Evolutionary conservation across 2,329 filamentous ascomycete species (phyloP).

Genomic region (Sarocladium oryzae): DNA sequence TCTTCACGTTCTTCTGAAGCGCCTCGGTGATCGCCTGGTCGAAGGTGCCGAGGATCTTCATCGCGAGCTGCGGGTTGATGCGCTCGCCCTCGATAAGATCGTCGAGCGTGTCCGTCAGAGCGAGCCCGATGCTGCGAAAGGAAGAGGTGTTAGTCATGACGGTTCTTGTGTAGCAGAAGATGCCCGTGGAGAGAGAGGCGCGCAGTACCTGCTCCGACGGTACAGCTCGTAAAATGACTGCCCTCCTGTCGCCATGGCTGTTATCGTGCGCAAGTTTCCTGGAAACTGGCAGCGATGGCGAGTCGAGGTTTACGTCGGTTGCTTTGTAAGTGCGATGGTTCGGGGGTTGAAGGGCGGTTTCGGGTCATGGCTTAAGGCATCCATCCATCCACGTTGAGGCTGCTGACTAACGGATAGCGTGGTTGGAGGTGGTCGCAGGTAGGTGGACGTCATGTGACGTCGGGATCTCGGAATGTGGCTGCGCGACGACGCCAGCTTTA

Average conservation of each 20-base stretch:
- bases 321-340: conserved; percentile 5
- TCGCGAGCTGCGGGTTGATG: conserved; percentile 95
- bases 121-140: conserved; percentile 71
- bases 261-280: background rate
- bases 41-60: conserved; percentile 96
- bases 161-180: conserved; percentile 13
- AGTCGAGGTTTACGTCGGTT: background rate
- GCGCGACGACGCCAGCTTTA: conserved; percentile 14
- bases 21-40: conserved; percentile 90
- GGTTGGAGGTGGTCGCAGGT: too few species aligned
- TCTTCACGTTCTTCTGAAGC: conserved; percentile 85
- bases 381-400: background rate
- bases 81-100: conserved; percentile 89
- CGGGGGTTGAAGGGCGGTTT: background rate
- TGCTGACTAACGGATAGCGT: background rate
- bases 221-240: conserved; percentile 88
- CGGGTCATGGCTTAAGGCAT: background rate
- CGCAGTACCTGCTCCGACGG: conserved; percentile 84
- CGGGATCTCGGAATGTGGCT: conserved; percentile 9
- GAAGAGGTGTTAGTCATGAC: conserved; percentile 21
- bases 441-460: conserved; percentile 13
- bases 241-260: conserved; percentile 40
- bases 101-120: conserved; percentile 94
- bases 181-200: background rate
- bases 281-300: background rate